These are phyloP conservation scores for Solanum raphanifolium DNA, from an alignment of 257 asterid species.

Conservation along the genomic window DNA sequence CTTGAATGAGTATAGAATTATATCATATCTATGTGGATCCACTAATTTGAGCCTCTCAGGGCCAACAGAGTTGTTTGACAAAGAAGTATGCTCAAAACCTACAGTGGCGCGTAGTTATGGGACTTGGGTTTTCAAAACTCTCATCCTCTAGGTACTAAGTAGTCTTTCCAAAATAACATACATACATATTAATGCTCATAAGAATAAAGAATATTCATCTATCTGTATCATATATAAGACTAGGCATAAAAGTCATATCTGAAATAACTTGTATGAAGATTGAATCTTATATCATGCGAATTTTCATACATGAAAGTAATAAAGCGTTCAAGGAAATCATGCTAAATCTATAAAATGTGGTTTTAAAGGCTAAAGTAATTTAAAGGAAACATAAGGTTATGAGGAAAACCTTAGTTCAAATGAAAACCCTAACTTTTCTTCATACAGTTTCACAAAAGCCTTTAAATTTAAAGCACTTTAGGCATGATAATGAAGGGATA, in stretches of 20 bases:
- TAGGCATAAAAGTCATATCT: not conserved
- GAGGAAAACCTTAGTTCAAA: not conserved
- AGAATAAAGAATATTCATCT: no score
- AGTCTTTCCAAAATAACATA: not conserved
- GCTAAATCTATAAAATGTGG: not conserved
- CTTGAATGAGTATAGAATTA: not conserved
- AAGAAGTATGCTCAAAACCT: not conserved
- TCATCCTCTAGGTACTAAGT: not conserved
- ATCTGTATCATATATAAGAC: not conserved
- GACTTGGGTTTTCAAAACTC: not conserved
- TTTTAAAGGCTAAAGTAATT: not conserved
- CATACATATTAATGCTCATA: not conserved
- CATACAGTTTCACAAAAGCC: not conserved
- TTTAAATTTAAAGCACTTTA: not conserved
- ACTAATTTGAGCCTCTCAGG: no score
- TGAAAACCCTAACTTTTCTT: not conserved
- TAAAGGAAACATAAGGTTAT: not conserved
- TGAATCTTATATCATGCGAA: no score
- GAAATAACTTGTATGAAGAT: not conserved
- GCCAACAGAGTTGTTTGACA: not conserved
- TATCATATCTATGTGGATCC: not conserved
- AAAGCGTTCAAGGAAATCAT: not conserved
- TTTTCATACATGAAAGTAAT: no score
- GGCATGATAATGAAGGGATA: not conserved
- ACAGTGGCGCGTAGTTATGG: not conserved